phyloP scores from a whole-genome alignment of 352 stramenopile species.

The Phytophthora ramorum region DNA sequence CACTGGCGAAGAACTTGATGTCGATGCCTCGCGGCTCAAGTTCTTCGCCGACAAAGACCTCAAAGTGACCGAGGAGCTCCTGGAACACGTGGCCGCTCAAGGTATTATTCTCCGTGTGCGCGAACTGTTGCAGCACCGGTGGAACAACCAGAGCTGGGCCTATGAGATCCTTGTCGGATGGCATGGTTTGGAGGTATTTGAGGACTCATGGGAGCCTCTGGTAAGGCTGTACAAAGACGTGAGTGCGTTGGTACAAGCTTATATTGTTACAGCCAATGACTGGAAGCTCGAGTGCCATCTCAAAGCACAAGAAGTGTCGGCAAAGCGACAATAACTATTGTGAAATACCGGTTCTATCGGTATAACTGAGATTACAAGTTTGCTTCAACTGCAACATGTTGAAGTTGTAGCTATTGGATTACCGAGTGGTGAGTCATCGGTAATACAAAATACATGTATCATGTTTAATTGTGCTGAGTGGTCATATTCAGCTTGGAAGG shows the following conservation, averaged over 20 bases:
- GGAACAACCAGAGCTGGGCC: slow-evolving; percentile 12
- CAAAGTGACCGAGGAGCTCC: too few species aligned
- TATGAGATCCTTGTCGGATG: slow-evolving; percentile 24
- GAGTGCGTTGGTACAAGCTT: slow-evolving; percentile 14
- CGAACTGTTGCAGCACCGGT: slow-evolving; percentile 11
- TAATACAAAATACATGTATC: slow-evolving; percentile 7
- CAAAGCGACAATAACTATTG: slow-evolving; percentile 2
- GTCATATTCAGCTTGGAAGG: slow-evolving; percentile 18
- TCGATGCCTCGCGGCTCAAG: slow-evolving; percentile 25
- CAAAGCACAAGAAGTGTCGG: not conserved
- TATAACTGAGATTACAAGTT: slow-evolving; percentile 13
- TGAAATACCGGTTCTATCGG: not conserved
- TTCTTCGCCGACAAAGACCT: slow-evolving; percentile 25
- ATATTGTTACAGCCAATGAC: slow-evolving; percentile 12
- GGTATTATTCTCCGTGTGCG: slow-evolving; percentile 12
- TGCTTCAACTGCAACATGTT: slow-evolving; percentile 18
- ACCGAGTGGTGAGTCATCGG: slow-evolving; percentile 5
- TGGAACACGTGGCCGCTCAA: slow-evolving; percentile 26
- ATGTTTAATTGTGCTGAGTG: slow-evolving; percentile 10
- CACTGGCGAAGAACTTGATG: slow-evolving; percentile 21
- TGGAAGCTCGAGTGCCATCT: slow-evolving; percentile 6
- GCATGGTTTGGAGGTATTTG: slow-evolving; percentile 21
- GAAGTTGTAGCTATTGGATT: slow-evolving; percentile 6
- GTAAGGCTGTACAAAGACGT: slow-evolving; percentile 12
- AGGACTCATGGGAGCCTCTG: slow-evolving; percentile 29